Percentiles rank a stretch among this genome's conserved stretches.
Conservation (phyloP, 148 eudicot species). For the Suaeda aralocaspica region DNA sequence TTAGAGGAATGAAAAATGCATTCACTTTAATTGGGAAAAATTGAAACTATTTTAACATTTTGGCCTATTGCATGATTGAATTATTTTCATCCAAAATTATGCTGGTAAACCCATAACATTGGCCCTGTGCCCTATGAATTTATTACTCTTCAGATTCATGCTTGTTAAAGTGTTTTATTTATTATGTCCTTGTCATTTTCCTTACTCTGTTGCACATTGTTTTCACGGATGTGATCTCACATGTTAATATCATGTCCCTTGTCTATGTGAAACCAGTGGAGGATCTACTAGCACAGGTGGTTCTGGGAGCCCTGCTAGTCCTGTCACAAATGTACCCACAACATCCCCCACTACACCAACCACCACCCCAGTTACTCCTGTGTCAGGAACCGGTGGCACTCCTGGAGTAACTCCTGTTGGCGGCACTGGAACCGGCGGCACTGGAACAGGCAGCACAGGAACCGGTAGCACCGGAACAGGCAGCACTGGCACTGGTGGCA, state of each 20-base stretch:
- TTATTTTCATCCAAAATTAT: not conserved
- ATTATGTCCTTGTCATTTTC: too few relatives aligned
- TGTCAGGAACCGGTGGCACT: conserved; percentile 19
- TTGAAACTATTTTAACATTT: not conserved
- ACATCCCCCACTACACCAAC: conserved; percentile 27
- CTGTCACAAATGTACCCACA: conserved; percentile 24
- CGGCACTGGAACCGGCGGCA: conserved; percentile 19
- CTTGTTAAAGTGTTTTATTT: too few relatives aligned
- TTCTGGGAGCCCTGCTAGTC: conserved; percentile 8
- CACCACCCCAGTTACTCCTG: conserved; percentile 19
- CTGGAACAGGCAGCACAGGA: conserved; percentile 20
- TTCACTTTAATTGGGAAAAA: not conserved
- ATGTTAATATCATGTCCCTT: not conserved
- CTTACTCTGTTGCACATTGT: too few relatives aligned
- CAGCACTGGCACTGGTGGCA: conserved; percentile 18
- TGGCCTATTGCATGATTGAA: conserved; percentile 4
- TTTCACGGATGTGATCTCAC: not conserved
- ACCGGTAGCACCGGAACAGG: conserved; percentile 17
- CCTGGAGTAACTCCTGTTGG: too few relatives aligned
- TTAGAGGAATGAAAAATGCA: not conserved
- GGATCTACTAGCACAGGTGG: conserved; percentile 25
- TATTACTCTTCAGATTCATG: too few relatives aligned
- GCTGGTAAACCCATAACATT: not conserved
- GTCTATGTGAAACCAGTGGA: conserved; percentile 18
- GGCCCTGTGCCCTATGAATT: too few relatives aligned